Evolutionary conservation across 1,284 basidiomycete genomes (phyloP), one percentile per base, ranked within the genome.

Genomic region (Leccinum subspadiceum): DNA sequence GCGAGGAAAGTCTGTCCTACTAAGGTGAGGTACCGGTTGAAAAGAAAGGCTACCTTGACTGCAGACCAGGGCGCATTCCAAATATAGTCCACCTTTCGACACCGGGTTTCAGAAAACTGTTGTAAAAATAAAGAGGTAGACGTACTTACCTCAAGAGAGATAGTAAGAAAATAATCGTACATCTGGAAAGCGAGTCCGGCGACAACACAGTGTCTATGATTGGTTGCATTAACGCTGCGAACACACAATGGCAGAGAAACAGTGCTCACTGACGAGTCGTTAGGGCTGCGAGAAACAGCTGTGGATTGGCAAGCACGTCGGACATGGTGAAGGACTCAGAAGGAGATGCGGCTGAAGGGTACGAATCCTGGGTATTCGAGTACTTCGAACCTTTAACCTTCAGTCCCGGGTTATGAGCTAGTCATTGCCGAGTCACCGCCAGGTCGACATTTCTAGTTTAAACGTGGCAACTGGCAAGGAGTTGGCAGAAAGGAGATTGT

Each of bases 11-110:
- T 31, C 8, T 66, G 60, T 4, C 48, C 60, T 12, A 55, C 13
- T 13, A 66, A n/a, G 13, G 60, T 60, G 10, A 24, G 56, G 31
- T 66, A 66, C 33, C 65, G 65, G 31, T 60, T 67, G 51, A 65
- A 7, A 15, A 66, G 51, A 44, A 65, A 66, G 15, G 53, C 33
- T 7, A 51, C 49, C 51, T 66, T 67, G 17, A 57, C 51, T 5
- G 55, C 5, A 10, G 49, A 22, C 65, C 65, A 65, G 5, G 26
- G 33, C 9, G 39, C 39, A 41, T 41, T 41, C 65, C 65, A 66
- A n/a, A 66, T 57, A 50, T 65, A 66, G 12, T 24, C 15, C 13
- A 66, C 15, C 60, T 61, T 22, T 37, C 26, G 5, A 17, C 31
- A 41, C 5, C 13, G 15, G 35, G n/a, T n/a, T 13, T 41, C 3